Evolutionary conservation across 1,284 basidiomycete species (phyloP), one percentile per base, ranked within the genome.

Genomic region (Malassezia restricta): DNA sequence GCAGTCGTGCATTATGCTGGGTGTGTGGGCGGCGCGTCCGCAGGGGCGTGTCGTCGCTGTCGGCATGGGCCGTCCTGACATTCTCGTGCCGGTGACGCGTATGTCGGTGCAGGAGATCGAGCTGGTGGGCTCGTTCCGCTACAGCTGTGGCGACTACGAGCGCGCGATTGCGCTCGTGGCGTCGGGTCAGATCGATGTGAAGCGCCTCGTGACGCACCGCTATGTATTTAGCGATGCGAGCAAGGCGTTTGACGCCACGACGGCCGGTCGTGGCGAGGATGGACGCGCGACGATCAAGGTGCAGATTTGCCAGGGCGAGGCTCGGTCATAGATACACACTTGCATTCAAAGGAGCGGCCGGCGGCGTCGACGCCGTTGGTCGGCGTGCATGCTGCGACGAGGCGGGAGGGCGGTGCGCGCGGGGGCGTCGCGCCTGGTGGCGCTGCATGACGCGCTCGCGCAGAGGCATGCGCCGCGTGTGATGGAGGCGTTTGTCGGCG

Each of bases 71-170:
- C 49, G 57, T 30, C 63, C 72, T 40, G 68, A 75, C 29, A 63
- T 75, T 50, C 57, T 59, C 7, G 51, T 77, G 46, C 75, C 76
- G n/a, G 68, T 76, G 63, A 79, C 79, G 32, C 75, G 58, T n/a
- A 42, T 64, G 33, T 55, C 59, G 37, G 64, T 66, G 43, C 61
- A 59, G 43, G 64, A 66, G 43, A 47, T 66, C 43, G 40, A 59
- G 42, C 28, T 66, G 35, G 57, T 56, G 11, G 64, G 64, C 31
- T 87, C 85, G 14, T 89, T 90, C 83, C 83, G 87, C 57, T 89
- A 86, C 61, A 85, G 83, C 8, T 81, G 85, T 42, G 87, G 86
- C 27, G 83, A 85, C 43, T 78, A 78, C 63, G 69, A 74, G n/a
- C 74, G 78, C n/a, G 76, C 79, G 31, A 78, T 81, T 57, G 76